Evolutionary conservation across 106 monocot species (phyloP).

Genomic region (Iris macrosiphon): DNA sequence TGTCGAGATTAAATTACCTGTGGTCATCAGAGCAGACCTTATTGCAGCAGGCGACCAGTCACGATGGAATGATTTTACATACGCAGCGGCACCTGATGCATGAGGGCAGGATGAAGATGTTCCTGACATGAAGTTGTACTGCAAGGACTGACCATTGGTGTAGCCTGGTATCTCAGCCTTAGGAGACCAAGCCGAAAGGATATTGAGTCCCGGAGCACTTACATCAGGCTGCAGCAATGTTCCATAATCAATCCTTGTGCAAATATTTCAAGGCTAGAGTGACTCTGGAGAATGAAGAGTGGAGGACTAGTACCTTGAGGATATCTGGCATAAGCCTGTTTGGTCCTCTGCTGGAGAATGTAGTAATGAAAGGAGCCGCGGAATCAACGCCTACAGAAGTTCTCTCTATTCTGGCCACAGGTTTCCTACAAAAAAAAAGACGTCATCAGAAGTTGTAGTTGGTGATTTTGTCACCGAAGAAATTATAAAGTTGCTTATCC

Average conservation of each 20-base stretch:
- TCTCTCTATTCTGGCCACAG: constrained; percentile 10
- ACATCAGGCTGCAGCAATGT: constrained; percentile 21
- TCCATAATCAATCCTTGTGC: no score
- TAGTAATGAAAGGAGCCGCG: constrained; percentile 6
- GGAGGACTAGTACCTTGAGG: constrained; percentile 34
- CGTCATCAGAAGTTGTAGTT: no score
- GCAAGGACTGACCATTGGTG: neutral
- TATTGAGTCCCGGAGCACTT: constrained; percentile 12
- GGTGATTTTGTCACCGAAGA: no score
- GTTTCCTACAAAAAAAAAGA: constrained; percentile 8
- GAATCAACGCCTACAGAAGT: neutral
- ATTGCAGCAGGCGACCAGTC: constrained; percentile 6
- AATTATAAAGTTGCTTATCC: no score
- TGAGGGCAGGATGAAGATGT: constrained; percentile 42
- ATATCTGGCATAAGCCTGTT: constrained; percentile 8
- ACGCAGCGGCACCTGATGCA: constrained; percentile 18
- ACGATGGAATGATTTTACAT: constrained; percentile 21
- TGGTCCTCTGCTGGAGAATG: constrained; percentile 30
- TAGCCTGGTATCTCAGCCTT: neutral
- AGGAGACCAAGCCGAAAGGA: constrained; percentile 2
- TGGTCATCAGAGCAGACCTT: constrained; percentile 18
- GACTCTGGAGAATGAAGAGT: no score
- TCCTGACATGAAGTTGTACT: constrained; percentile 20
- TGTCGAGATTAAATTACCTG: neutral
- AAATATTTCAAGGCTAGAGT: no score